Conservation (phyloP, 345 rosid genomes). For the Hibiscus mutabilis region DNA sequence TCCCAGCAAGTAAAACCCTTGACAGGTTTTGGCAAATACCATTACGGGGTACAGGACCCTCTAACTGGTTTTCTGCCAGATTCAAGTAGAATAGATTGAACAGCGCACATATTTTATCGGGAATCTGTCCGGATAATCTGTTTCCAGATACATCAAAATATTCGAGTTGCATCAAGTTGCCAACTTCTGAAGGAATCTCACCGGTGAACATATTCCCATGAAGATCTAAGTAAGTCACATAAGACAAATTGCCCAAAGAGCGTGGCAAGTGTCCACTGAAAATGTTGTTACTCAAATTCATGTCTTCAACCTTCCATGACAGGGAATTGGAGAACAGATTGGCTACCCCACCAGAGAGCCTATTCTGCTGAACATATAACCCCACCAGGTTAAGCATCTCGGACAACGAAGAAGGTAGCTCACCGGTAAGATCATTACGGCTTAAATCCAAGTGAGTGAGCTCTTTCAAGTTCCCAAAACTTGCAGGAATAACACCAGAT, state of each 20-base stretch:
- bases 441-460: slow-evolving; percentile 78
- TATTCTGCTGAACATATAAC: slow-evolving; percentile 61
- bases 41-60: slow-evolving; percentile 50
- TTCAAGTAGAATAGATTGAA: slow-evolving; percentile 38
- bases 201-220: slow-evolving; percentile 54
- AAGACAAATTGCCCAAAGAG: slow-evolving; percentile 59
- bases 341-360: slow-evolving; percentile 42
- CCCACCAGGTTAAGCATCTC: slow-evolving; percentile 64
- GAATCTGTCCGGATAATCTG: slow-evolving; percentile 55
- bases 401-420: slow-evolving; percentile 54
- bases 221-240: slow-evolving; percentile 57
- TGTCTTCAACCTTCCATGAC: slow-evolving; percentile 57
- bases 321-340: slow-evolving; percentile 35
- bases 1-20: slow-evolving; percentile 41
- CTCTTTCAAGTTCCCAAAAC: slow-evolving; percentile 66
- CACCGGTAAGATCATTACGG: slow-evolving; percentile 49
- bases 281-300: slow-evolving; percentile 60
- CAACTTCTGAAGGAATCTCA: slow-evolving; percentile 51
- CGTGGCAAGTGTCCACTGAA: slow-evolving; percentile 48
- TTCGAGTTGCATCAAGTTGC: slow-evolving; percentile 57
- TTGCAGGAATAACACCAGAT: slow-evolving; percentile 46
- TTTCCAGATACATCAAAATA: slow-evolving; percentile 59
- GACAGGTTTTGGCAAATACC: slow-evolving; percentile 60
- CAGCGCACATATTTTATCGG: slow-evolving; percentile 45
- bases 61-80: slow-evolving; percentile 47